Percentiles rank a stretch among this genome's conserved stretches.
Conservation (phyloP, 228 moss, liverwort and hornwort genomes). For the Sphagnum magellanicum region DNA sequence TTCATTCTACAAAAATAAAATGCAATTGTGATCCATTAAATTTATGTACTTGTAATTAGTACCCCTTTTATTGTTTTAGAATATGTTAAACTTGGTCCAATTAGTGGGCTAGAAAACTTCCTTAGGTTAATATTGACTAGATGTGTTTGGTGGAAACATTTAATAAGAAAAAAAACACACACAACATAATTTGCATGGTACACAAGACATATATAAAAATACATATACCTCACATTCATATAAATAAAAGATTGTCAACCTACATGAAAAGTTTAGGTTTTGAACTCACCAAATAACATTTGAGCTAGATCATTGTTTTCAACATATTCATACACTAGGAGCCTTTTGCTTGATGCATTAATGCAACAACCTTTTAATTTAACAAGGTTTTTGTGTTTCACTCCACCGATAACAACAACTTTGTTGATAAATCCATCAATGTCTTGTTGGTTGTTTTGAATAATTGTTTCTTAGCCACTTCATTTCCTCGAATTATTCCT, state of each 20-base stretch:
- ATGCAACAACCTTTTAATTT: constrained; percentile 35
- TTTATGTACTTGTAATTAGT: not conserved
- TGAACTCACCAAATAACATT: constrained; percentile 16
- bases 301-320: constrained; percentile 18
- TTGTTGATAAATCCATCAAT: constrained; percentile 23
- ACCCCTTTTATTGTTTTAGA: not conserved
- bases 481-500: constrained; percentile 10
- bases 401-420: constrained; percentile 27
- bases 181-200: not conserved
- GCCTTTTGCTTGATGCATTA: constrained; percentile 12
- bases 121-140: too few species aligned
- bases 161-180: not conserved
- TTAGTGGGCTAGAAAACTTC: not conserved
- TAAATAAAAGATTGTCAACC: not conserved
- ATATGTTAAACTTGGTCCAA: not conserved
- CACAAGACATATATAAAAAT: not conserved
- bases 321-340: constrained; percentile 29
- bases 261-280: not conserved
- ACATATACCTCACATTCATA: not conserved
- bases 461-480: constrained; percentile 28
- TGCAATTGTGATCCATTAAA: not conserved
- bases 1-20: constrained; percentile 1
- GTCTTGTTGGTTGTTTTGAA: constrained; percentile 10
- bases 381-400: constrained; percentile 34
- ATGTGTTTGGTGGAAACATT: not conserved